Conservation (phyloP, 2,329 filamentous ascomycete species). For the Dothistroma septosporum region DNA sequence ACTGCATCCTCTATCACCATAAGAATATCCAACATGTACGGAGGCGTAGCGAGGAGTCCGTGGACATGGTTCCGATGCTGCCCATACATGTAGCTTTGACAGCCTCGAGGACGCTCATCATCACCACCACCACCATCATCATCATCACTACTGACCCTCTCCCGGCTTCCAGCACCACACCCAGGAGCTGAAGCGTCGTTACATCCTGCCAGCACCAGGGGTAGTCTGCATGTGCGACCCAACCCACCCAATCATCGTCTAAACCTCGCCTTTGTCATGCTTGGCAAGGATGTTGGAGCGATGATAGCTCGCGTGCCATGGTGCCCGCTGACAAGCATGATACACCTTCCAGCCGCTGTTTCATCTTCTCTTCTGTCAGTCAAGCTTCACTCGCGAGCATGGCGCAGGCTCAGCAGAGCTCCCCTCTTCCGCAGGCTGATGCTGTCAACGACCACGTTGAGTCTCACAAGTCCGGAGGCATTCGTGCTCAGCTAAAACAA, state of each 20-base stretch:
- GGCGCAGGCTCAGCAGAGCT: not conserved
- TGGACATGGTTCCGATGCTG: too few relatives aligned
- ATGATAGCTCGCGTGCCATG: not conserved
- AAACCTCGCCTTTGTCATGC: not conserved
- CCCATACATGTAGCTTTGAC: too few relatives aligned
- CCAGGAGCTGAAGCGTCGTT: not conserved
- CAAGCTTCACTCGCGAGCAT: not conserved
- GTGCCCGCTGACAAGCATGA: not conserved
- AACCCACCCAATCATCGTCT: not conserved
- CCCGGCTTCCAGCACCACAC: not conserved
- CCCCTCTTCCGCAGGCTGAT: not conserved
- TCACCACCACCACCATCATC: too few relatives aligned
- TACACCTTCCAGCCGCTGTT: not conserved
- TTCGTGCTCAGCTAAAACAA: not conserved
- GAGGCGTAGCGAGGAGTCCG: too few relatives aligned
- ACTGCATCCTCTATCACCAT: too few relatives aligned
- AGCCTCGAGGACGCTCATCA: too few relatives aligned
- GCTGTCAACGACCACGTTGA: not conserved
- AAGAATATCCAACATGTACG: too few relatives aligned
- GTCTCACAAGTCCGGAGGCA: not conserved
- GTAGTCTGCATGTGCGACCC: not conserved
- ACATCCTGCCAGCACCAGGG: not conserved
- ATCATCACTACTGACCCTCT: not conserved
- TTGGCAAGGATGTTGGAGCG: not conserved
- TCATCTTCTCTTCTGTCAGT: not conserved